phyloP scores from a whole-genome alignment of 371 early-diverging fungal species.

The Polyrhizophydium stewartii region DNA sequence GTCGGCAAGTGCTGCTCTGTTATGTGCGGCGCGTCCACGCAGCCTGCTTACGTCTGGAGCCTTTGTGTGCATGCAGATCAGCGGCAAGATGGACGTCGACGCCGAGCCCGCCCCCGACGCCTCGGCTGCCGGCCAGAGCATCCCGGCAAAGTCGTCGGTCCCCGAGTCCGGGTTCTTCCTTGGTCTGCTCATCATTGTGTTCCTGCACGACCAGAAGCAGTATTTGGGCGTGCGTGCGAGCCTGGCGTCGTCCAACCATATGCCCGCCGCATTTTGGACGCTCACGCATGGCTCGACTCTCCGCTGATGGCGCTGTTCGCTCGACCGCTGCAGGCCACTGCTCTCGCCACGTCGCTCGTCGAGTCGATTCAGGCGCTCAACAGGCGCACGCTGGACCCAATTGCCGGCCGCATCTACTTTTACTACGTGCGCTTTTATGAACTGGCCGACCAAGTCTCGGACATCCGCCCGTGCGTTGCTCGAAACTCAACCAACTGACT shows the following conservation, averaged over 20 bases:
- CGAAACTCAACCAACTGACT: neutral
- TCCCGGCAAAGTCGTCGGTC: conserved; percentile 31
- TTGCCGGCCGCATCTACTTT: conserved; percentile 87
- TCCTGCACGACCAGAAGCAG: conserved; percentile 74
- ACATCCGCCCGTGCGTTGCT: conserved; percentile 66
- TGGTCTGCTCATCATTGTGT: conserved; percentile 71
- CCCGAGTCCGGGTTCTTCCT: conserved; percentile 89
- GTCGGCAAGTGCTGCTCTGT: neutral
- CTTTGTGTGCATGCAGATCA: neutral
- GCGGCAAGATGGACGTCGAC: conserved; percentile 24
- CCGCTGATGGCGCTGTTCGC: no score
- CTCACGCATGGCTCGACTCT: no score
- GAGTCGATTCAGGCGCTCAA: conserved; percentile 34
- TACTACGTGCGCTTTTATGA: conserved; percentile 90
- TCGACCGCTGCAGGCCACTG: no score
- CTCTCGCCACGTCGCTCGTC: no score
- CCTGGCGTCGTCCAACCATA: neutral
- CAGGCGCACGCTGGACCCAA: conserved; percentile 84
- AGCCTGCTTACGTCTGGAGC: no score
- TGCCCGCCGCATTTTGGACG: no score
- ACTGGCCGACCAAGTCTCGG: conserved; percentile 60
- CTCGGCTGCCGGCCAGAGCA: neutral
- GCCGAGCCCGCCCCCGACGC: conserved; percentile 17
- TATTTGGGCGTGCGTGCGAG: conserved; percentile 40
- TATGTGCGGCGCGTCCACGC: no score